These are phyloP conservation scores for Tylopilus orsonianus DNA, from an alignment of 1,284 basidiomycete species.

Conservation along the genomic window DNA sequence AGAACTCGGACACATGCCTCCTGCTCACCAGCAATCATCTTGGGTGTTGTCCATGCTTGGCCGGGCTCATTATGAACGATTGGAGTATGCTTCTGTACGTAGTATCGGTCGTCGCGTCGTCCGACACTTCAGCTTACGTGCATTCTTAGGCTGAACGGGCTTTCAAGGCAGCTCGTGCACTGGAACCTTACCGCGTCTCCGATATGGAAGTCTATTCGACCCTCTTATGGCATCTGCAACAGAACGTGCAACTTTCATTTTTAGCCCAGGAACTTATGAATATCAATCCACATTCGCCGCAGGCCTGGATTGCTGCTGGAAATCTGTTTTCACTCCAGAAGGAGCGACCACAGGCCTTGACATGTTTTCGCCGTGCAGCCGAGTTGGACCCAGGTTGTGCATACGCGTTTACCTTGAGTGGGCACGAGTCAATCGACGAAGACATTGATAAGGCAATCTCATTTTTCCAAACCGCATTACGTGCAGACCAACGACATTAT, in stretches of 20 bases:
- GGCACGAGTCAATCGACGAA: slow-evolving; percentile 93
- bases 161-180: slow-evolving; percentile 75
- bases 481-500: slow-evolving; percentile 87
- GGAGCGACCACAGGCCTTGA: slow-evolving; percentile 86
- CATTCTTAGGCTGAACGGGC: slow-evolving; percentile 74
- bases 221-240: slow-evolving; percentile 88
- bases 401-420: slow-evolving; percentile 91
- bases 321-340: slow-evolving; percentile 92
- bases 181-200: slow-evolving; percentile 82
- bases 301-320: slow-evolving; percentile 93
- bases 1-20: slow-evolving; percentile 77
- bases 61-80: slow-evolving; percentile 82
- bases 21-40: slow-evolving; percentile 69
- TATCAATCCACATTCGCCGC: slow-evolving; percentile 76
- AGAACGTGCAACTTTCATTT: slow-evolving; percentile 79
- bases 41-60: slow-evolving; percentile 82
- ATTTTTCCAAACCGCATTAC: slow-evolving; percentile 87
- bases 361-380: slow-evolving; percentile 87
- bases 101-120: slow-evolving; percentile 14
- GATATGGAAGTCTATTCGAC: slow-evolving; percentile 96
- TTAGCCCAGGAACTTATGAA: slow-evolving; percentile 87
- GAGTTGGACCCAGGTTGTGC: slow-evolving; percentile 83
- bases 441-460: slow-evolving; percentile 86
- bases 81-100: slow-evolving; percentile 84
- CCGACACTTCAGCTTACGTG: slow-evolving; percentile 29